Base-by-base conservation (phyloP, 257 asterid genomes). In the Echium plantagineum region DNA sequence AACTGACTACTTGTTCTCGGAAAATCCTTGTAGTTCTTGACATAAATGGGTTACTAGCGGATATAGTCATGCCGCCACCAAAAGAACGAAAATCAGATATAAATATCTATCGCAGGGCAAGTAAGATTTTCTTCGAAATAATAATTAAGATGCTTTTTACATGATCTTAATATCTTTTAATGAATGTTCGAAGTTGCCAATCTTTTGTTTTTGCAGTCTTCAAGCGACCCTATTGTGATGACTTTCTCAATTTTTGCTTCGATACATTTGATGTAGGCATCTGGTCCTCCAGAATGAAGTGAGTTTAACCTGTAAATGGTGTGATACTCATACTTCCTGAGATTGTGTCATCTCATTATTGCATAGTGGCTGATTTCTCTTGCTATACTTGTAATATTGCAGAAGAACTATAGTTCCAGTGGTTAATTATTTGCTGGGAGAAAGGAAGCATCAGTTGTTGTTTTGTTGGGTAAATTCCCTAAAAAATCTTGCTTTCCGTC, bases 251-350 rank as follows among this genome's bases (percentile, higher is more conserved):
- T 65, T 90, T 90, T 68, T 90, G 97, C 85, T 81, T 79, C 70
- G 81, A 81, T 75, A 87, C 75, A 67, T 90, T 84, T 69, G 85
- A 80, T 62, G 94, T 90, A 35, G 96, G 76, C 62, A 75, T 90
- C 66, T 90, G 97, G 96, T 86, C 97, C 52, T 90, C 97, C 61
- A 80, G 95, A 79, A 60, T 89, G 63, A 83, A 82, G 98, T 90
- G 80, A 20, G 55, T 21, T 17, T 52, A 10, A 55, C n/a, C n/a
- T n/a, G n/a, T n/a, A n/a, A n/a, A n/a, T n/a, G n/a, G 10, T 53
- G 57, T 18, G 28, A 5, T 53, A n/a, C 21, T 59, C 24, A 53
- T 22, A 47, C 70, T 65, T 63, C 70, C 54, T 61, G 56, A 46
- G 52, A 24, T 63, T n/a, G 15, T 58, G 64, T 59, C 16, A 31